Percentiles rank a stretch among this genome's conserved stretches.
Evolutionary conservation across 225 moss, liverwort and hornwort genomes (phyloP).

Genomic region (Straminergon stramineum): DNA sequence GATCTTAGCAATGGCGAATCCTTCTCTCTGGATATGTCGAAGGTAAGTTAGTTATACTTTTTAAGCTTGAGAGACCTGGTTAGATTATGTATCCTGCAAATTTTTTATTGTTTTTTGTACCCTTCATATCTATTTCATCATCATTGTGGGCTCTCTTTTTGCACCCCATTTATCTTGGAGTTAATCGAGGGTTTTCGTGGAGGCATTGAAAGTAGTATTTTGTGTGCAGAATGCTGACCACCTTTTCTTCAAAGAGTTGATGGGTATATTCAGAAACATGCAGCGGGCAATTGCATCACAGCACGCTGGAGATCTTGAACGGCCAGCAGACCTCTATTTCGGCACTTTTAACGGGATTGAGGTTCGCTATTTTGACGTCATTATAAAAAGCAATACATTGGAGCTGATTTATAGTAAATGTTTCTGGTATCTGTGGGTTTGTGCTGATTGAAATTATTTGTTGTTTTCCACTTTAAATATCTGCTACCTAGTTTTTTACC

Average conservation of each 20-base stretch:
- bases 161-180: background rate
- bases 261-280: constrained; percentile 29
- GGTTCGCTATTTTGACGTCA: background rate
- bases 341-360: constrained; percentile 33
- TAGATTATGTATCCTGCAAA: background rate
- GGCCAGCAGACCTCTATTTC: constrained; percentile 35
- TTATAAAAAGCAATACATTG: background rate
- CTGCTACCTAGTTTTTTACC: background rate
- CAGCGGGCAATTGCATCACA: constrained; percentile 12
- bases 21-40: constrained; percentile 26
- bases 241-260: constrained; percentile 28
- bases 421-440: background rate
- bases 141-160: background rate
- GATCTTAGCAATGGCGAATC: constrained; percentile 32
- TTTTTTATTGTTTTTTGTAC: background rate
- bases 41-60: constrained; percentile 2
- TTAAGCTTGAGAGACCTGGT: background rate
- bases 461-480: background rate
- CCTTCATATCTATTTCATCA: background rate
- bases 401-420: background rate
- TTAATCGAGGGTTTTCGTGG: background rate
- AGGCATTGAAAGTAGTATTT: background rate
- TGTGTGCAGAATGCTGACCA: constrained; percentile 22
- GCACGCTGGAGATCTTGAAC: constrained; percentile 17
- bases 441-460: background rate